Evolutionary conservation across 2,329 filamentous ascomycete species (phyloP), one percentile per base, ranked within the genome.

Genomic region (Beauveria brongniartii): DNA sequence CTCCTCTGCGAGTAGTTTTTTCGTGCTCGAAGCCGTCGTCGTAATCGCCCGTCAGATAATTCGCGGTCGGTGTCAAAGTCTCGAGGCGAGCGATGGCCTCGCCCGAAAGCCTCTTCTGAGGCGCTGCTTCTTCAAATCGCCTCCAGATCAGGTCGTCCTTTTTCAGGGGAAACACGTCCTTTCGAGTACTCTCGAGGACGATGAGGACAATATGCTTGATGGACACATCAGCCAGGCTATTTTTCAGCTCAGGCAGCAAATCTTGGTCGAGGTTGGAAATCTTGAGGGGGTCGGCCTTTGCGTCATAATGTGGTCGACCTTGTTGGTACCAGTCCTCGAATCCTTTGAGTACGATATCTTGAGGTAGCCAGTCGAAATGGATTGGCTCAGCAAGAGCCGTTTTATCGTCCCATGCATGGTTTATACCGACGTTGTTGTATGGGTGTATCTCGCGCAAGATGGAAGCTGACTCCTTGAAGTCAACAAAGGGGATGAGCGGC

Each of bases 111-210:
- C 65, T 66, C 6, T 68, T 65, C 4, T 73, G 63, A 4, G 69
- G 68, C 16, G 68, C 69, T 1, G 73, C 73, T 2, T 72, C 65
- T 2, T 67, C 64, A 1, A 75, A 69, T 1, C 71, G 71, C 7
- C 73, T 67, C 64, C 71, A 74, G 14, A 78, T 73, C 37, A 75
- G 63, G 5, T 73, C 74, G 2, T 72, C 68, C 59, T 75, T 75
- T 48, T 77, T 77, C 16, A 79, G 63, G 0, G 77, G 77, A 37
- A 79, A 79, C 4, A 79, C 71, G 54, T 79, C 77, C 3, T 73
- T 74, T 24, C 77, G 70, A 0, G 76, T 78, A 50, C 76, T 78
- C 58, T 79, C 77, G 1, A 79, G 67, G 14, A 76, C 70, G 2
- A 79, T 57, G 16, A 78, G 63, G 12, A 79, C 66, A 5, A 79